These are phyloP conservation scores for Paramecium sexaurelia DNA, from an alignment of 73 alveolate genomes.

Conservation along the genomic window DNA sequence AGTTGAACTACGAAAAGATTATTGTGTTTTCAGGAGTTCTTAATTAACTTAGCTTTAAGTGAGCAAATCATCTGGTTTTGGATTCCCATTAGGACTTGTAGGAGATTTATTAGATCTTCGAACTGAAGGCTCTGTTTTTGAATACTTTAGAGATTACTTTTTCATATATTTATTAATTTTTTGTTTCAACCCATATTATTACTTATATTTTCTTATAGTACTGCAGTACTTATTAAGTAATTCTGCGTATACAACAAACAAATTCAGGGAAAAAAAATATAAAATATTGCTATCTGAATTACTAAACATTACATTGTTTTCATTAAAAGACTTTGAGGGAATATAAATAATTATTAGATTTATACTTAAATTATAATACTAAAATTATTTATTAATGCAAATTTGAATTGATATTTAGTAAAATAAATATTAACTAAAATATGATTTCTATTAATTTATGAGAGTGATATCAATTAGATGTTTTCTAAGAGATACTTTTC, in stretches of 20 bases:
- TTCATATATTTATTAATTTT: neutral
- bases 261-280: no score
- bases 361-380: no score
- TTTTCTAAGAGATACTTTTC: neutral
- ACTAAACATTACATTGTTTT: no score
- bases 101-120: neutral
- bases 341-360: no score
- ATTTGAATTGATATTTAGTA: no score
- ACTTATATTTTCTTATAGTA: neutral
- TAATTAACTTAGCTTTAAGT: neutral
- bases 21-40: slow-evolving; percentile 1
- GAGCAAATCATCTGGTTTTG: neutral
- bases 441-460: neutral
- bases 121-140: neutral
- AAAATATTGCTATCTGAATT: no score
- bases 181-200: neutral
- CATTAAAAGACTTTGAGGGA: no score
- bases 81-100: neutral
- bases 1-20: slow-evolving; percentile 22
- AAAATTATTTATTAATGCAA: no score
- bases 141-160: neutral
- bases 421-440: no score
- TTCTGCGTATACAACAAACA: neutral
- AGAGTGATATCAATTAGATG: neutral
- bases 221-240: neutral